Evolutionary conservation across 805 yeast species (phyloP), one percentile per base, ranked within the genome.

Genomic region (Saturnispora mendoncae): DNA sequence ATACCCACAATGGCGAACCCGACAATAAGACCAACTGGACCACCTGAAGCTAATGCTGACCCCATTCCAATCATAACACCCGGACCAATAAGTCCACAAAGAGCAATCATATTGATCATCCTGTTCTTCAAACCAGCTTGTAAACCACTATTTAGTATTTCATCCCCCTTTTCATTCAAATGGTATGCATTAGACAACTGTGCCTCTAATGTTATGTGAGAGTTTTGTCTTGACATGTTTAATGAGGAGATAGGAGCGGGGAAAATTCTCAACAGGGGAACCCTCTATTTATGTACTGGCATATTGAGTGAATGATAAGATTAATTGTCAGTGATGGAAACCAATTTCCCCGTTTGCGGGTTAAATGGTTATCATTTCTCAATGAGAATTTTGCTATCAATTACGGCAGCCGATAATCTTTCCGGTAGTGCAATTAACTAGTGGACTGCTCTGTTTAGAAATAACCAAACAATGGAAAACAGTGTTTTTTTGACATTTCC

Each of bases 11-110:
- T 55, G 2, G 69, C 67, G 52, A 73, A 75, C 1, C 79, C 76
- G 17, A 48, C 55, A n/a, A 58, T 21, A 36, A 75, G 56, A 46
- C 76, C 72, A 26, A 69, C 78, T 0, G 80, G 80, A 4, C 77
- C 76, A 34, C 74, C 73, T 28, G 65, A 55, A 6, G 60, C 51
- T 13, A 75, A 57, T 26, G 77, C 75, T n/a, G 62, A 52, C 5
- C 77, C 76, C 41, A 77, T 57, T 30, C 62, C 62, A 20, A 76
- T 67, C 38, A 74, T 60, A 21, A 68, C 69, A 46, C 80, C 81
- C 1, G 80, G 80, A 0, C 81, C 81, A 42, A 76, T 71, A 38
- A 76, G 68, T 31, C 80, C 80, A 20, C 79, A 48, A 2, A 50
- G 20, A 7, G 53, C 52, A 31, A 50, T 50, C 32, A 50, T 29